Conservation (phyloP, 805 yeast species). For the Zygosaccharomyces rouxii region DNA sequence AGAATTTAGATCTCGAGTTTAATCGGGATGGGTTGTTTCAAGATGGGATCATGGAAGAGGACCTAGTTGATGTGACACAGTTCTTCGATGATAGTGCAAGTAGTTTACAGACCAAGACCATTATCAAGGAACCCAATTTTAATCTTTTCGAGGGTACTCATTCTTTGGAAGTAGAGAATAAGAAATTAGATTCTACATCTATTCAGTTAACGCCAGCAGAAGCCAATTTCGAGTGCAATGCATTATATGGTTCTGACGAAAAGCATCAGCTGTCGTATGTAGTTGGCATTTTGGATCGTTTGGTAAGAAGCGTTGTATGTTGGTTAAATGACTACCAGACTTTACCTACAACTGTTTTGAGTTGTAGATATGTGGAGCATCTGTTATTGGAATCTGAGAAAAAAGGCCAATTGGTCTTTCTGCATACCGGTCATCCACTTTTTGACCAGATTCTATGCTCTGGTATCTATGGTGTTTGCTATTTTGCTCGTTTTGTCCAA, state of each 20-base stretch:
- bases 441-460: conserved; percentile 50
- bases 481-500: conserved; percentile 46
- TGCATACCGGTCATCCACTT: conserved; percentile 29
- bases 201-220: conserved; percentile 46
- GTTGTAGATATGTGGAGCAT: conserved; percentile 68
- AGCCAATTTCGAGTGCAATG: conserved; percentile 42
- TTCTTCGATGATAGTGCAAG: conserved; percentile 42
- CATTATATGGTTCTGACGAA: conserved; percentile 13
- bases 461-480: conserved; percentile 49
- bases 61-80: conserved; percentile 51
- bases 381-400: conserved; percentile 42
- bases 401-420: conserved; percentile 13
- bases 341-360: conserved; percentile 68
- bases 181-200: conserved; percentile 72
- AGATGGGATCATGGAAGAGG: conserved; percentile 9
- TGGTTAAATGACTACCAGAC: conserved; percentile 74
- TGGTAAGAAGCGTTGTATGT: conserved; percentile 51
- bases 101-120: conserved; percentile 45
- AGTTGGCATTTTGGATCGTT: conserved; percentile 48
- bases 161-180: conserved; percentile 74
- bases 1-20: conserved; percentile 8
- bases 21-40: conserved; percentile 7
- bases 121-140: conserved; percentile 57
- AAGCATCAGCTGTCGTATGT: conserved; percentile 41
- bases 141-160: conserved; percentile 78